Evolutionary conservation across 805 yeast genomes (phyloP), one percentile per base, ranked within the genome.

Genomic region (Nematodospora valgi): DNA sequence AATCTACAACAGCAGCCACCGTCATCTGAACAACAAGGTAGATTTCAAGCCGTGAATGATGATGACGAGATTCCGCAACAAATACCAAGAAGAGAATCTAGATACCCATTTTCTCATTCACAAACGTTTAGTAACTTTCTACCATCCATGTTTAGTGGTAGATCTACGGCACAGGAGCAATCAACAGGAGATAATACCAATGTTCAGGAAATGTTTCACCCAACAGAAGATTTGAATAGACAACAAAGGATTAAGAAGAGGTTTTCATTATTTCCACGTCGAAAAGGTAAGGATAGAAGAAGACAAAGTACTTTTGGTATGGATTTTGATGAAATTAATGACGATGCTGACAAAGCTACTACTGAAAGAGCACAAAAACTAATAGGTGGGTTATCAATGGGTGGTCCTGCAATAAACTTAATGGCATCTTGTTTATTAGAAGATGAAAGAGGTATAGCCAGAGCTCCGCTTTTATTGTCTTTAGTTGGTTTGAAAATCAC

Each of bases 381-480:
- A 25, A 44, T 68, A 9, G 56, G 56, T 10, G 48, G 84, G 18
- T 61, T 86, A 39, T 47, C 74, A 5, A 63, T 83, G 4, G 94
- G 85, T 8, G 69, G 81, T 9, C 89, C 96, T 0, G 82, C 86
- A 2, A 80, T 86, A 0, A 63, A 86, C 38, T 67, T 87, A 38
- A 68, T 87, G 4, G 87, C 93, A 4, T 77, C 94, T 1, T 73
- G 80, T 24, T 76, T 93, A 41, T 67, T 80, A 30, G 74, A 77
- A 35, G 96, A 88, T 54, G 95, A 86, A 40, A 75, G 72, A 45
- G 86, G 85, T 1, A 71, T 74, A 3, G 74, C 80, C 37, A 74
- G 96, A 41, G 93, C 95, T 0, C 96, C 98, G 1, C 67, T 91
- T 22, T 57, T 93, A 26, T 59, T 88, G 25, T 81, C 85, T 12